Percentiles rank a stretch among this genome's conserved stretches.
phyloP scores from a whole-genome alignment of 192 early-diverging fungal species.

The Pecoramyces ruminantium region DNA sequence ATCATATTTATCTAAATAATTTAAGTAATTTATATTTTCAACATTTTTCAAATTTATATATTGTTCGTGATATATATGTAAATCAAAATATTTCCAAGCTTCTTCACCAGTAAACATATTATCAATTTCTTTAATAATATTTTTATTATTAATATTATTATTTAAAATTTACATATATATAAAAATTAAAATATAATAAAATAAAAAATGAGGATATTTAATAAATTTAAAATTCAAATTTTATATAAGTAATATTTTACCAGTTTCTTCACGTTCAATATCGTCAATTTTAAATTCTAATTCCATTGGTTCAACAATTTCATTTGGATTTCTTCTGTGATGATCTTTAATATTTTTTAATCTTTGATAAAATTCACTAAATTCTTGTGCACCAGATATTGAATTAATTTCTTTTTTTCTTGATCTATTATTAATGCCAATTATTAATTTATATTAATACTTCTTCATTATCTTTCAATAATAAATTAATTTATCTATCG shows the following conservation, averaged over 20 bases:
- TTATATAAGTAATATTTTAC: too few species aligned
- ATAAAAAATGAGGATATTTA: too few species aligned
- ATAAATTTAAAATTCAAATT: too few species aligned
- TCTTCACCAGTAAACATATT: constrained; percentile 90
- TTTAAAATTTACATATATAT: too few species aligned
- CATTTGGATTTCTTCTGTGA: constrained; percentile 61
- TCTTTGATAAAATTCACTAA: constrained; percentile 75
- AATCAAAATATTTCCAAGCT: constrained; percentile 62
- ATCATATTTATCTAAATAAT: constrained; percentile 49
- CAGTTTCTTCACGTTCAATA: constrained; percentile 15
- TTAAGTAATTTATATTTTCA: constrained; percentile 41
- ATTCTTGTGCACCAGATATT: constrained; percentile 47
- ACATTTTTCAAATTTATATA: constrained; percentile 66
- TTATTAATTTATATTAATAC: not conserved
- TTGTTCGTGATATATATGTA: constrained; percentile 58
- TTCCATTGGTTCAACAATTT: constrained; percentile 61
- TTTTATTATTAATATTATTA: too few species aligned
- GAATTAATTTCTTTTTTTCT: constrained; percentile 50
- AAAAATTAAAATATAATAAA: too few species aligned
- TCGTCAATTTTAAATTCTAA: constrained; percentile 47
- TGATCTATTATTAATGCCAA: constrained; percentile 12
- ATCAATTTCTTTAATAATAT: constrained; percentile 38
- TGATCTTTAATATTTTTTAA: constrained; percentile 65
- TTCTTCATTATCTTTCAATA: too few species aligned
- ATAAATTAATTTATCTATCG: too few species aligned